Percentiles rank a stretch among this genome's conserved stretches.
Conservation (phyloP, 495 filamentous ascomycete genomes). For the Lasiosphaeris hirsuta region DNA sequence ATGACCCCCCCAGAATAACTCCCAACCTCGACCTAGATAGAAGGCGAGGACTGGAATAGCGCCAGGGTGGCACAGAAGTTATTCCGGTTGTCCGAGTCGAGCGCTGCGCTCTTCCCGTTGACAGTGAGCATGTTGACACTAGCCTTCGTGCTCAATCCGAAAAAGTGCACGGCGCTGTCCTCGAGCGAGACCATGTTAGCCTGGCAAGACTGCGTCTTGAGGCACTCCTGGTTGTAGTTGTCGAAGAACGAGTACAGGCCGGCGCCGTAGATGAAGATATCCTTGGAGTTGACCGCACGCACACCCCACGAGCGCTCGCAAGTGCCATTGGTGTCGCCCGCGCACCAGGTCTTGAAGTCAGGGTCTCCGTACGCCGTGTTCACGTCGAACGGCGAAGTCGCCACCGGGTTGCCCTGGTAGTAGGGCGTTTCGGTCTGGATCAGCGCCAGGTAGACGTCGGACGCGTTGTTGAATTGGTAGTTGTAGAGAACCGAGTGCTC, state of each 20-base stretch:
- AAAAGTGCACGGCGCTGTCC: constrained; percentile 64
- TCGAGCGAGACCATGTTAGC: constrained; percentile 83
- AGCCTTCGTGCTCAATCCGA: constrained; percentile 83
- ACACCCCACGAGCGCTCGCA: constrained; percentile 85
- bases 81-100: constrained; percentile 62
- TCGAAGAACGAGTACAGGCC: constrained; percentile 86
- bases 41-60: constrained; percentile 38
- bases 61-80: constrained; percentile 77
- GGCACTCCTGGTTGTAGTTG: constrained; percentile 77
- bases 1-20: no score
- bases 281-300: constrained; percentile 64
- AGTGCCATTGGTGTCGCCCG: constrained; percentile 52
- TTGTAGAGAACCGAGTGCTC: constrained; percentile 89
- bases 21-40: no score
- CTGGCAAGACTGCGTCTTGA: constrained; percentile 75
- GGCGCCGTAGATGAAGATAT: constrained; percentile 71
- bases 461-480: constrained; percentile 77
- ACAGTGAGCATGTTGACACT: constrained; percentile 78
- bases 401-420: constrained; percentile 80
- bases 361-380: constrained; percentile 69
- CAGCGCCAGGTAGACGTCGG: constrained; percentile 77
- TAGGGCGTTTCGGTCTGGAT: constrained; percentile 95
- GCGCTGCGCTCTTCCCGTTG: constrained; percentile 52
- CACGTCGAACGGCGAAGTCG: constrained; percentile 62
- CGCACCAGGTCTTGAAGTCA: constrained; percentile 62